Conservation (phyloP, 2,329 filamentous ascomycete genomes). For the Penicillium hesseltinei region DNA sequence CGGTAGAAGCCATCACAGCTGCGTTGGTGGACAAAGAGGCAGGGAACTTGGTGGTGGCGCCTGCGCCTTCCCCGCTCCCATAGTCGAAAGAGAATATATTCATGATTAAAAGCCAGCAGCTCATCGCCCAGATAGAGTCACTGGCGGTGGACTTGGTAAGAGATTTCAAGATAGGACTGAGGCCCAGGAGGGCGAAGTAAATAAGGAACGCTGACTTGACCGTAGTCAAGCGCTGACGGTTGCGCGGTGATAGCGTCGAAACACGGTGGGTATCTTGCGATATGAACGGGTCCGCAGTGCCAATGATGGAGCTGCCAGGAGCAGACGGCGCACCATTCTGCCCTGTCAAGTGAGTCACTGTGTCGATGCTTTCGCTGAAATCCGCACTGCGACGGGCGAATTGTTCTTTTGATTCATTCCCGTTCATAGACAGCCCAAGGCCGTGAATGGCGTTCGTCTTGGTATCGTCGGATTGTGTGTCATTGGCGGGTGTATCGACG, state of each 20-base stretch:
- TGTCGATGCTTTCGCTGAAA: slow-evolving; percentile 48
- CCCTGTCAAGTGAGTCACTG: slow-evolving; percentile 40
- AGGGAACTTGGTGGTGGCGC: slow-evolving; percentile 51
- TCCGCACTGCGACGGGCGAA: slow-evolving; percentile 30
- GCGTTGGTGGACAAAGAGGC: slow-evolving; percentile 85
- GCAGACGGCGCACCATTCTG: slow-evolving; percentile 19
- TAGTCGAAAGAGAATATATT: slow-evolving; percentile 99
- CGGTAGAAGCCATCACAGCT: slow-evolving; percentile 92
- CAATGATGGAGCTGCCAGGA: slow-evolving; percentile 18
- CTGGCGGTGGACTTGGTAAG: slow-evolving; percentile 88
- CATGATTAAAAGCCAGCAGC: slow-evolving; percentile 85
- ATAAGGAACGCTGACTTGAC: slow-evolving; percentile 91
- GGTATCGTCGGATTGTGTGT: slow-evolving; percentile 27
- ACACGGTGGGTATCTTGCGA: slow-evolving; percentile 25
- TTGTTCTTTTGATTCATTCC: slow-evolving; percentile 35
- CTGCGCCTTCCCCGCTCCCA: slow-evolving; percentile 56
- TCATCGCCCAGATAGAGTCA: slow-evolving; percentile 97
- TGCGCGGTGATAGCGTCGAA: slow-evolving; percentile 51
- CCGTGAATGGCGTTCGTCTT: slow-evolving; percentile 39
- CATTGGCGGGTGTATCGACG: slow-evolving; percentile 29
- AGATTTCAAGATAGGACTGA: slow-evolving; percentile 94
- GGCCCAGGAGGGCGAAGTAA: slow-evolving; percentile 84
- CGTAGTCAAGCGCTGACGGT: slow-evolving; percentile 68
- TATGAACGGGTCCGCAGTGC: slow-evolving; percentile 26
- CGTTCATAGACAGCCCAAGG: slow-evolving; percentile 44